Conservation (phyloP, 345 rosid species). For the Hibiscus syriacus region DNA sequence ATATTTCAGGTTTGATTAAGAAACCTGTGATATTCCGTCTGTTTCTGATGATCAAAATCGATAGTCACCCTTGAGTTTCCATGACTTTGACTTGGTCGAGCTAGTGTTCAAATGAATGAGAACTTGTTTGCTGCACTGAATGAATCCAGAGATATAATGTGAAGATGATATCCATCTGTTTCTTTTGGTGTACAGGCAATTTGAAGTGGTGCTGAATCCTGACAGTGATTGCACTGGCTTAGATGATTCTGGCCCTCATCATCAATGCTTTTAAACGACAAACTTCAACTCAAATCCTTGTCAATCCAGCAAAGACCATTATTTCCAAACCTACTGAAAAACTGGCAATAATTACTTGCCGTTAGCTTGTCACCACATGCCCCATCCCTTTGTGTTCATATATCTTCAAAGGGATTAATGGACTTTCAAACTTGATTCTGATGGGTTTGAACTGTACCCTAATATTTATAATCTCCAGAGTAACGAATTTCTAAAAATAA, state of each 20-base stretch:
- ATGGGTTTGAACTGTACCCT: not conserved
- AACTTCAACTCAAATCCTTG: not conserved
- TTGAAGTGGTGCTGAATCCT: no score
- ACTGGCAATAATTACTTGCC: not conserved
- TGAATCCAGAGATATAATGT: no score
- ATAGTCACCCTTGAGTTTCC: no score
- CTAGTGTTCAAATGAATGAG: no score
- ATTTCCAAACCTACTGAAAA: not conserved
- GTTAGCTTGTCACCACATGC: not conserved
- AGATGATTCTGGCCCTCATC: not conserved
- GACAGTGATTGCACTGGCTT: not conserved
- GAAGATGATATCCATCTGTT: no score
- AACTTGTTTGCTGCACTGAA: no score
- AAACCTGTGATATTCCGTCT: no score
- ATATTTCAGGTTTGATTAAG: no score
- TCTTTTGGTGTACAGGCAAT: no score
- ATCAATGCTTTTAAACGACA: not conserved
- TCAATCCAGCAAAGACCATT: not conserved
- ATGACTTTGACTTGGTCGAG: no score
- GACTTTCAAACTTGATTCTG: not conserved
- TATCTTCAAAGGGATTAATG: not conserved
- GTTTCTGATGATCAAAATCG: no score
- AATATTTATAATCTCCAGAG: not conserved
- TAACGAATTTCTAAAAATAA: not conserved
- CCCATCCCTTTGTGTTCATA: not conserved